Evolutionary conservation across 345 rosid species (phyloP).

Genomic region (Syzygium aromaticum): DNA sequence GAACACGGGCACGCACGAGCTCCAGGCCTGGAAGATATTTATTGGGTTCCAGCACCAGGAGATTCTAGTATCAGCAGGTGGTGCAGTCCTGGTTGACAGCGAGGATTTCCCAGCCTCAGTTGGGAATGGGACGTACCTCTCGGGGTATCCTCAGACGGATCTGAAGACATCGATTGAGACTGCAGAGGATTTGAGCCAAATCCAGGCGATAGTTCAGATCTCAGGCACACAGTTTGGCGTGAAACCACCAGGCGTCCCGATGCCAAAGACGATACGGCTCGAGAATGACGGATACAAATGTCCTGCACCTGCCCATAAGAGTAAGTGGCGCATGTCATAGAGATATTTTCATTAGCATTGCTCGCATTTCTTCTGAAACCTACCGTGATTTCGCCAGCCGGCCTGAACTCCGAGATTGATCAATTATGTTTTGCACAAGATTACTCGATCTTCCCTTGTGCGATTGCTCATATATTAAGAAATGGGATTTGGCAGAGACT

Average conservation of each 20-base stretch:
- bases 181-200: constrained; percentile 69
- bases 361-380: not conserved
- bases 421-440: not conserved
- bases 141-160: constrained; percentile 45
- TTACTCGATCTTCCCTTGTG: not conserved
- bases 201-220: constrained; percentile 41
- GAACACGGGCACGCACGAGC: constrained; percentile 47
- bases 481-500: constrained; percentile 26
- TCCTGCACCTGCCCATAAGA: constrained; percentile 36
- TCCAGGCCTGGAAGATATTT: constrained; percentile 63
- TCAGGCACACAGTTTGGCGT: constrained; percentile 78
- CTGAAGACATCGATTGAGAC: constrained; percentile 76
- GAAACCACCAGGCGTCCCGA: constrained; percentile 37
- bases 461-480: not conserved
- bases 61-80: constrained; percentile 53
- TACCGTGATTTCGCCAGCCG: not conserved
- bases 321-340: constrained; percentile 15
- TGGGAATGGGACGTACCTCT: constrained; percentile 57
- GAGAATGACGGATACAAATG: constrained; percentile 56
- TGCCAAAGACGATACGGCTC: constrained; percentile 66
- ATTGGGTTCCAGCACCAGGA: constrained; percentile 74
- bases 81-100: constrained; percentile 34
- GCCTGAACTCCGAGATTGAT: not conserved
- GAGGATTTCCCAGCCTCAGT: constrained; percentile 43
- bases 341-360: not conserved